Evolutionary conservation across 2,329 filamentous ascomycete genomes (phyloP).

Genomic region (Diaporthe sp.): DNA sequence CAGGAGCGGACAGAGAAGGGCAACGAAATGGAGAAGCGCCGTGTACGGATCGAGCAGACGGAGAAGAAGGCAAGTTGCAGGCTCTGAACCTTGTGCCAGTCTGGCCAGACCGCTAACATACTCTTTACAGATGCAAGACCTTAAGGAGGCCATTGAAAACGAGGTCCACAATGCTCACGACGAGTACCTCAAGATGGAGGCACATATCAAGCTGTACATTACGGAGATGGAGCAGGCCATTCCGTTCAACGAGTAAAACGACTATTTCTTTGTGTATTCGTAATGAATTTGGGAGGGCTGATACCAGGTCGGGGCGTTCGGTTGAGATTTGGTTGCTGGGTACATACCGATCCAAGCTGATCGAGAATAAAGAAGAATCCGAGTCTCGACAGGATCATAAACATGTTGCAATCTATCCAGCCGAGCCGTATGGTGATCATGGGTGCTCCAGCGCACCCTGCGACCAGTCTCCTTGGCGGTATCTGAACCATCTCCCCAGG

Average conservation of each 20-base stretch:
- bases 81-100: constrained; percentile 18
- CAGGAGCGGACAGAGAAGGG: constrained; percentile 90
- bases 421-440: neutral
- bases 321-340: constrained; percentile 19
- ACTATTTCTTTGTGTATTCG: constrained; percentile 46
- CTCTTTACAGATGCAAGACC: constrained; percentile 84
- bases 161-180: constrained; percentile 92
- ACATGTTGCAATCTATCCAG: neutral
- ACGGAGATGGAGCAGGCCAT: constrained; percentile 98
- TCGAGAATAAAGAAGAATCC: constrained; percentile 32
- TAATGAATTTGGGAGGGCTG: constrained; percentile 42
- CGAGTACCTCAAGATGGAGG: constrained; percentile 97
- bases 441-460: neutral
- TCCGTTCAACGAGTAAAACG: constrained; percentile 45
- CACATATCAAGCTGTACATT: constrained; percentile 97
- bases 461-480: constrained; percentile 57
- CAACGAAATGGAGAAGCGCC: constrained; percentile 90
- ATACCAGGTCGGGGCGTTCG: constrained; percentile 40
- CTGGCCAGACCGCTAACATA: constrained; percentile 43
- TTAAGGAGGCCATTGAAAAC: constrained; percentile 97
- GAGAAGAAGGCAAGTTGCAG: constrained; percentile 87
- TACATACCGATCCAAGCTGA: neutral
- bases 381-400: neutral
- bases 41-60: constrained; percentile 96
- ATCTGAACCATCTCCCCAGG: constrained; percentile 76